These are phyloP conservation scores for Cryptosporidium viatorum DNA, from an alignment of 169 alveolate species.

Conservation along the genomic window DNA sequence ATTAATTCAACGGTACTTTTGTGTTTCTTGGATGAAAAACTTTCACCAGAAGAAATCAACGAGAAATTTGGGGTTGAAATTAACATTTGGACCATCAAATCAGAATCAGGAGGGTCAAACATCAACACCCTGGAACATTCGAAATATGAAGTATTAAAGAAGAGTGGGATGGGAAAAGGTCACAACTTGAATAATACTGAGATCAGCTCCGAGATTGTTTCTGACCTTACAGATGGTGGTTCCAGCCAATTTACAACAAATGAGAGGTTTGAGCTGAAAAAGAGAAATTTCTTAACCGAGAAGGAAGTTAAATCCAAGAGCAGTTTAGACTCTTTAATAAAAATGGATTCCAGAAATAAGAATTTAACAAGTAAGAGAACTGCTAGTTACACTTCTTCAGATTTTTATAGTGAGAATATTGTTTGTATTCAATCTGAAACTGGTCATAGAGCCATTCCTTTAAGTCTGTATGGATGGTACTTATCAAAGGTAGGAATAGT, in stretches of 20 bases:
- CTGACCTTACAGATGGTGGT: not conserved
- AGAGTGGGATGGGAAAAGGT: not conserved
- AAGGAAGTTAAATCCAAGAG: not conserved
- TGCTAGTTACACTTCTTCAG: conserved; percentile 23
- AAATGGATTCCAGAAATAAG: not conserved
- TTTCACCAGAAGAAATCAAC: conserved; percentile 6
- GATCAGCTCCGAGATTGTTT: not conserved
- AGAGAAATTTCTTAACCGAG: not conserved
- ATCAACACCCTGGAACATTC: not conserved
- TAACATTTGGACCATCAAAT: conserved; percentile 44
- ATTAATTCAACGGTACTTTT: conserved; percentile 4
- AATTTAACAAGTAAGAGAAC: not conserved
- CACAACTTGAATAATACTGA: not conserved
- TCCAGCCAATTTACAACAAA: not conserved
- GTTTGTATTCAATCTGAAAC: conserved; percentile 16
- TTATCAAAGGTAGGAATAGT: conserved; percentile 26
- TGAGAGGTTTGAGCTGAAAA: not conserved
- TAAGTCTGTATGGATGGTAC: conserved; percentile 48
- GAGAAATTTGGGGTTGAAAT: conserved; percentile 57
- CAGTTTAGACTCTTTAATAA: not conserved
- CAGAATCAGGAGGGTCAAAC: not conserved
- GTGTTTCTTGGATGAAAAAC: conserved; percentile 33
- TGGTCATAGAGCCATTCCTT: conserved; percentile 50
- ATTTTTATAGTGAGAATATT: conserved; percentile 54
- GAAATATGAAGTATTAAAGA: not conserved